phyloP scores from a whole-genome alignment of 305 asterid genomes.

The Fraxinus latifolia region DNA sequence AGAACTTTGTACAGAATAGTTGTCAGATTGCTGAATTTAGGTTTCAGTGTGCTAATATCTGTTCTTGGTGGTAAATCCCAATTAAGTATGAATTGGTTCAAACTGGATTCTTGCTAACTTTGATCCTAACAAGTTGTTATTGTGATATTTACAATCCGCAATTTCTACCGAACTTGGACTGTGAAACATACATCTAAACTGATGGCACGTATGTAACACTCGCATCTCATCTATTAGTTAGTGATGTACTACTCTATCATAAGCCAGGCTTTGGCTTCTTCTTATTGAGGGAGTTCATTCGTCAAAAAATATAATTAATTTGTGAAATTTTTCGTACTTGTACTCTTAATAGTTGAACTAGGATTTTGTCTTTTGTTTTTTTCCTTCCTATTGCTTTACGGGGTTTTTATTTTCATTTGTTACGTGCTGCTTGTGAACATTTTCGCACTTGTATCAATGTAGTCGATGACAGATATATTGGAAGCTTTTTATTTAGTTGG shows the following conservation, averaged over 20 bases:
- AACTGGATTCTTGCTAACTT: not conserved
- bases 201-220: not conserved
- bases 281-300: not conserved
- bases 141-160: not conserved
- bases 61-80: not conserved
- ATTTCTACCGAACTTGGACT: not conserved
- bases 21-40: not conserved
- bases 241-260: not conserved
- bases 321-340: not conserved
- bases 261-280: not conserved
- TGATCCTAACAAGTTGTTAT: not conserved
- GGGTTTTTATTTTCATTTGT: not conserved
- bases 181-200: not conserved
- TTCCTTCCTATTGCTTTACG: too few species aligned
- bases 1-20: not conserved
- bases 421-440: not conserved
- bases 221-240: not conserved
- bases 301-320: not conserved
- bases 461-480: not conserved
- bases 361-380: not conserved
- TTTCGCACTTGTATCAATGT: too few species aligned
- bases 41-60: not conserved
- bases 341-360: not conserved
- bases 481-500: not conserved
- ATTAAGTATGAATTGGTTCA: not conserved